Conservation (phyloP, 1,139 yeast species). For the Hemisphaericaspora lyxosophila region DNA sequence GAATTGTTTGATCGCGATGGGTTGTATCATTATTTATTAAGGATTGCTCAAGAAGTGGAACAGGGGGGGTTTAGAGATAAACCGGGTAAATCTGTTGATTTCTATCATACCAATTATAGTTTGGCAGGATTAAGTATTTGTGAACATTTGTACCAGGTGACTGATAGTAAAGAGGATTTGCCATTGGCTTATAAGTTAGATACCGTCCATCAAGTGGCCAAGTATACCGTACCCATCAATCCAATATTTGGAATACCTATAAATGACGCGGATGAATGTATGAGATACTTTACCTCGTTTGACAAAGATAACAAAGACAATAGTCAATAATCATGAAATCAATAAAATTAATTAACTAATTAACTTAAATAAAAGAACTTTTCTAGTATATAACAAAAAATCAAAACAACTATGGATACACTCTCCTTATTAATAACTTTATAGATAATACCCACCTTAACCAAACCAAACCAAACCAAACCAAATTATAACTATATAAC, state of each 20-base stretch:
- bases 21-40: conserved; percentile 63
- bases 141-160: conserved; percentile 49
- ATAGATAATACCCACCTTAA: not conserved
- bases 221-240: conserved; percentile 41
- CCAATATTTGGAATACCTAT: conserved; percentile 68
- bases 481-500: no score
- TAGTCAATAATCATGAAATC: no score
- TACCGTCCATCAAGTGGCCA: conserved; percentile 18
- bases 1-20: conserved; percentile 52
- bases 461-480: not conserved
- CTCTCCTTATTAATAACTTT: not conserved
- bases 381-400: not conserved
- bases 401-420: not conserved
- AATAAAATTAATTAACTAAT: no score
- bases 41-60: conserved; percentile 64
- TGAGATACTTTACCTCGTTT: conserved; percentile 6
- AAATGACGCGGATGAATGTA: conserved; percentile 5
- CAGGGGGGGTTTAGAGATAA: conserved; percentile 84
- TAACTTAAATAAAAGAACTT: no score
- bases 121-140: conserved; percentile 73
- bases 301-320: no score
- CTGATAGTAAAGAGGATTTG: conserved; percentile 18
- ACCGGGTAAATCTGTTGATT: conserved; percentile 79
- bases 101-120: conserved; percentile 87
- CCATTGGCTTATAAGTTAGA: conserved; percentile 30